Evolutionary conservation across 768 basidiomycete species (phyloP), one percentile per base, ranked within the genome.

Genomic region (Tremella fuciformis): DNA sequence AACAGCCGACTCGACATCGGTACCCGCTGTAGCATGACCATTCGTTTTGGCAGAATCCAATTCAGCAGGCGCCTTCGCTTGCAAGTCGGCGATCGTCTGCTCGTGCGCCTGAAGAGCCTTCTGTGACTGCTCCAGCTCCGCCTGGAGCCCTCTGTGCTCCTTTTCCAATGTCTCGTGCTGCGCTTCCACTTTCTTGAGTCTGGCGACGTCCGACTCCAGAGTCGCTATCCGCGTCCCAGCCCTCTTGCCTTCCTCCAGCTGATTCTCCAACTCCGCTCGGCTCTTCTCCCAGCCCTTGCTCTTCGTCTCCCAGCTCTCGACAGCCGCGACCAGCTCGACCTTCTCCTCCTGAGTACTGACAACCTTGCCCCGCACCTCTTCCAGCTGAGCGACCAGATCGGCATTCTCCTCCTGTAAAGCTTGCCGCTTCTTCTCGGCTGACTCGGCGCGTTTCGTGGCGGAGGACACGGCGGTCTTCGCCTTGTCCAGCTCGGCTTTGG

Each of bases 331-430:
- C 25, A 52, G 22, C 16, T 52, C 51, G 16, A 34, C 51, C 54
- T 74, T 71, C 59, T 76, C 73, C 53, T 74, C 70, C 69, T 72
- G 69, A 3, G 71, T 53, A 38, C 63, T 60, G 13, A 69, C 65
- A n/a, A 75, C 68, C 51, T 65, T 68, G n/a, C 63, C 69, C 41
- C 74, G 54, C 11, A 77, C 66, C 57, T 77, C 76, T 54, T 75
- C 72, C 37, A 77, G 57, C 57, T 75, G 76, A 18, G 46, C 58
- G 9, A 77, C 57, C 15, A 77, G 50, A 25, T 69, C 70, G 34
- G 59, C 70, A 46, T 77, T 77, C 55, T 77, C 76, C 42, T 42
- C 49, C 41, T 74, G 69, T 22, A 77, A 51, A 0, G 66, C 72
- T 13, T 53, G 37, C n/a, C 64, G 57, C 26, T 71, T 64, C 58